Base-by-base conservation (phyloP, 2,329 filamentous ascomycete species). In the Aspergillus ruber region DNA sequence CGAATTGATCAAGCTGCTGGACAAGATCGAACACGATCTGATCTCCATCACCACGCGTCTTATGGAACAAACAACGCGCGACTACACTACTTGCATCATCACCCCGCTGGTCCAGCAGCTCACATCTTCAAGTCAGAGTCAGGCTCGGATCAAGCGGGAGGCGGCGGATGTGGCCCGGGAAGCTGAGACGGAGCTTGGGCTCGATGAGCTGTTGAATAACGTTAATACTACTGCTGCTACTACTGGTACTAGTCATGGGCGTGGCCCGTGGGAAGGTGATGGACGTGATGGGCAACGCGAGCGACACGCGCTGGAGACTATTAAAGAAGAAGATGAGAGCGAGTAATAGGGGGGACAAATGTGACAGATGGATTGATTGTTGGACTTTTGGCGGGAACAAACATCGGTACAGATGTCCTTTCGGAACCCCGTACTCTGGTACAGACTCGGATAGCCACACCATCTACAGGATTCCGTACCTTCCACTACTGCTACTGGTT, bases 41-140 rank as follows among this genome's bases (percentile, higher is more conserved):
- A 27, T 27, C 10, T 15, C 29, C 25, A n/a, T 35, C 13, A 35
- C 33, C 18, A 7, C 12, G 38, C 15, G 38, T 5, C 18, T 25
- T 6, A 15, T 10, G 13, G n/a, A 39, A 15, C 36, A 18, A 9
- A 18, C 42, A 13, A 12, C 41, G n/a, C 44, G 32, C 21, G 49
- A 48, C 18, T 55, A 55, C 23, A 39, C 43, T 36, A 27, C 15
- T 3, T 50, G 39, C 15, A 40, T 54, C n/a, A 40, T 55, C 23
- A 41, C 25, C 15, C 38, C 49, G 9, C 18, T 45, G 35, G 33
- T 47, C 15, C 15, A 18, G 15, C n/a, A 12, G 36, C 21, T 39
- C 36, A 8, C 36, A 17, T 10, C 9, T 18, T 6, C 25, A 10
- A 1, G 9, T 29, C 25, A 29, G 25, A 29, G 17, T 12, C n/a